Conservation (phyloP, 441 rosid genomes). For the Dalechampia spathulata region DNA sequence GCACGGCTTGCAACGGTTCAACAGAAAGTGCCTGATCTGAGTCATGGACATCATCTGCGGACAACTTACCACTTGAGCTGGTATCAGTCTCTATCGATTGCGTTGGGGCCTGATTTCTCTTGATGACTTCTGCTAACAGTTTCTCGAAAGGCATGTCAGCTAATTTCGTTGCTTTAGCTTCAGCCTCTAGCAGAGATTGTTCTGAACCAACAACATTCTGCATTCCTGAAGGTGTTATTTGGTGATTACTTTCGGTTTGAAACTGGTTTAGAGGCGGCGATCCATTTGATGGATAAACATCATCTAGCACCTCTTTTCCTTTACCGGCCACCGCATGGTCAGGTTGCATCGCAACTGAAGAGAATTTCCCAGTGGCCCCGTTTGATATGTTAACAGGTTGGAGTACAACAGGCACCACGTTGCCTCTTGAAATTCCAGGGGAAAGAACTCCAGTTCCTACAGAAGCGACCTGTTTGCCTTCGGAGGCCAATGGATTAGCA, state of each 20-base stretch:
- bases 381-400: constrained; percentile 38
- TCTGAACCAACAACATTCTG: constrained; percentile 20
- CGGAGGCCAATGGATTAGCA: constrained; percentile 21
- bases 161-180: constrained; percentile 18
- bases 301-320: constrained; percentile 29
- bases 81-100: constrained; percentile 27
- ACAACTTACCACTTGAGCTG: constrained; percentile 20
- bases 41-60: constrained; percentile 20
- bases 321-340: constrained; percentile 20
- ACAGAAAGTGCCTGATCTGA: constrained; percentile 44
- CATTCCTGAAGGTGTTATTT: constrained; percentile 19
- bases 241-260: constrained; percentile 19
- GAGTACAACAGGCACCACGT: constrained; percentile 36
- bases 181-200: constrained; percentile 21
- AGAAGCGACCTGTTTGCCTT: constrained; percentile 32
- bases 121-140: constrained; percentile 49
- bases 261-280: constrained; percentile 21
- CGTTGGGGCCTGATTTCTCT: constrained; percentile 34
- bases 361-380: constrained; percentile 22
- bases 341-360: constrained; percentile 19
- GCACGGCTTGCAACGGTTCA: constrained; percentile 66
- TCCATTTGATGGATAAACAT: constrained; percentile 24
- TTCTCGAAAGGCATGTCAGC: constrained; percentile 50
- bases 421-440: constrained; percentile 25
- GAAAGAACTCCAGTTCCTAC: constrained; percentile 26